Evolutionary conservation across 495 filamentous ascomycete species (phyloP), one percentile per base, ranked within the genome.

Genomic region (Talaromyces thailandensis): DNA sequence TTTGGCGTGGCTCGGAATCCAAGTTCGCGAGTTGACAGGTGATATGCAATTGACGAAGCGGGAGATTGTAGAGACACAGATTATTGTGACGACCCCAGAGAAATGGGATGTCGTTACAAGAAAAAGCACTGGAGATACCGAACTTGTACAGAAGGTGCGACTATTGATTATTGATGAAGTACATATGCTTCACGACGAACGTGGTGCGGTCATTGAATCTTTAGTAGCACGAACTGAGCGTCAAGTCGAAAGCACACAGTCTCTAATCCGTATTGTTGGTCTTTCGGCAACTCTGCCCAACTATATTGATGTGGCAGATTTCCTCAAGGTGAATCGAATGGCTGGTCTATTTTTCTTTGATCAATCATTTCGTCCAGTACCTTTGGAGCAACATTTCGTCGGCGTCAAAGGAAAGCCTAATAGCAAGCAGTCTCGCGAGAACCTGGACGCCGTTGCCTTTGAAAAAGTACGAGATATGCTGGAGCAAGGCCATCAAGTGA

Each of bases 51-150:
- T 99, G 72, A 98, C 94, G 37, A 99, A 99, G 73, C 92, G 96
- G 70, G 94, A 98, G 75, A 97, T 99, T 63, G 85, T 91, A 26
- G 95, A 99, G 66, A 98, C 94, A 6, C 94, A 99, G 70, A 88
- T 99, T 67, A 99, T 99, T 67, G 93, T 99, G 51, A 99, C 94
- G 2, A 99, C 94, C 0, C 94, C 94, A 9, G 94, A 99, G 71
- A 99, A 99, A 77, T 99, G 89, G 87, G 94, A 99, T 76, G 95
- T 99, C 62, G 96, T 98, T 32, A 99, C 94, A 9, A 82, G 94
- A 50, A 99, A 98, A 73, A 93, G 94, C 55, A 96, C 91, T 1
- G 94, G 94, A 3, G 94, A 99, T 69, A 98, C 95, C 6, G 95
- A 97, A 69, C 82, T 99, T 11, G 94, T 98, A 3, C 94, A 98